Base-by-base conservation (phyloP, 2,329 filamentous ascomycete species). In the Exserohilum rostratum region DNA sequence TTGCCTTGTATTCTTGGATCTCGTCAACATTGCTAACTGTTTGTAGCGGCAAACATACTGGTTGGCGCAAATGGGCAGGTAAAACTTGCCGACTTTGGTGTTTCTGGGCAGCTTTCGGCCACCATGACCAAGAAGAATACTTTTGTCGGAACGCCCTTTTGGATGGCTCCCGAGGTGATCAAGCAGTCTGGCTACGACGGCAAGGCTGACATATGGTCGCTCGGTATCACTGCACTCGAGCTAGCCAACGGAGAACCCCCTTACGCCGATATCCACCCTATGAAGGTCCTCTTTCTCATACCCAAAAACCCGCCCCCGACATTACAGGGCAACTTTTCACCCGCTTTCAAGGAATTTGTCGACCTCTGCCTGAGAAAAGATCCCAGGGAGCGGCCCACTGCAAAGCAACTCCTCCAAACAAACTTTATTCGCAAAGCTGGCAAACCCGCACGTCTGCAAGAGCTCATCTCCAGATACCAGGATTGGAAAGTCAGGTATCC, bases 81-180 rank as follows among this genome's bases (percentile, higher is more conserved):
- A 66, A 99, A 99, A 76, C 82, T 98, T 52, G 93, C 93, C 12
- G 93, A 99, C 74, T 99, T 99, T 78, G 93, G 93, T 54, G 95
- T 99, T 6, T 97, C 93, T 1, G 93, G 93, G 25, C 95, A 98
- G 77, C 83, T 98, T 18, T 96, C 93, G 9, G 93, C 93, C 6
- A 99, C 93, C 45, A 98, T 98, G 93, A 97, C 93, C 59, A 98
- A 98, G 83, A 98, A 98, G 80, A 98, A 98, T 73, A 98, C 93
- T 0, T 99, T 98, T 75, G 93, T 99, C 29, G 95, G 95, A 30
- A 98, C 93, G 0, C 93, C 95, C 1, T 99, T 98, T 74, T 99
- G 95, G 95, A 99, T 99, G 93, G 93, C 95, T 2, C 93, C 93
- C 10, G 93, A 99, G 78, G 93, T 98, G 50, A 99, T 99, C 76